Base-by-base conservation (phyloP, 2,329 filamentous ascomycete species). In the Aspergillus jensenii region DNA sequence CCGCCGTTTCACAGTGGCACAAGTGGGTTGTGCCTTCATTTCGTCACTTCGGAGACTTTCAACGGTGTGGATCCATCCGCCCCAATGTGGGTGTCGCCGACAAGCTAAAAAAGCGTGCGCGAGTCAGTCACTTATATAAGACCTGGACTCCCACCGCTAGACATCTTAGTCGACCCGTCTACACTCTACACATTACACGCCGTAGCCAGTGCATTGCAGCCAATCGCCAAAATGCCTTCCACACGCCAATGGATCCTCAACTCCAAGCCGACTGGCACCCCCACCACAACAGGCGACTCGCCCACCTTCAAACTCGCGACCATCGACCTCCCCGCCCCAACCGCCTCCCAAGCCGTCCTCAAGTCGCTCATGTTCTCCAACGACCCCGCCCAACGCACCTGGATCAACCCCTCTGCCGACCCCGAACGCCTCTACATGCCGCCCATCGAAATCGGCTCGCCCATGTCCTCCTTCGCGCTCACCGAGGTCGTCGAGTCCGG, bases 311-410 rank as follows among this genome's bases (percentile, higher is more conserved):
- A 51, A 6, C 52, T 59, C 6, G 50, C 25, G 2, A 58, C 39
- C 4, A 67, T 60, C 5, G 60, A 69, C 1, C 65, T 79, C 8
- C 71, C 78, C 3, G 39, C 9, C 68, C 75, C 56, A 72, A 83
- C 67, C 68, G 80, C 58, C 75, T 83, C 19, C 59, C 52, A 54
- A 33, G 52, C 33, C n/a, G 31, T 54, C 6, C n/a, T 82, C 54
- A 79, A 82, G 67, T 67, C 71, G 2, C 64, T 77, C 17, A 81
- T 75, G 66, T 65, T 82, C 51, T 82, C 79, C 60, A 83, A 83
- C 60, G 81, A 84, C 67, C 81, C 82, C 1, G 81, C 80, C 3
- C 80, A 83, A 65, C 76, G 81, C 55, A 74, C 72, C 45, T 82
- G 80, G 79, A 82, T 84, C 59, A 71, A 78, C 58, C 67, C 72